A percentile compares a stretch with the other conserved stretches of the same genome.
Conservation (phyloP, 2,329 filamentous ascomycete species). For the Pleomassaria siparia region DNA sequence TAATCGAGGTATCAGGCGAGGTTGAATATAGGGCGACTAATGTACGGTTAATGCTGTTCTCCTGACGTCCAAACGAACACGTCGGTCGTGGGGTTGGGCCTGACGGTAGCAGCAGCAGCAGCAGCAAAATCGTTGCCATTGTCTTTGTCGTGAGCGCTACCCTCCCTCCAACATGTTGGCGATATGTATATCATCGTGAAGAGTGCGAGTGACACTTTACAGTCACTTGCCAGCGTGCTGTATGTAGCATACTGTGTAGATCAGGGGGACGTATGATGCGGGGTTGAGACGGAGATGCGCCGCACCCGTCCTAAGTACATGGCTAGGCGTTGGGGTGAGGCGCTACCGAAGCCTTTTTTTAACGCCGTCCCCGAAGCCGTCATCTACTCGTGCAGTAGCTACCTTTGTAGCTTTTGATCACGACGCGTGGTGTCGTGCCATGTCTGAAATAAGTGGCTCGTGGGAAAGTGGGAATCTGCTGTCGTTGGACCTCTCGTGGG, state of each 20-base stretch:
- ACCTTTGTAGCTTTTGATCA: no score
- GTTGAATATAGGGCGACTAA: not conserved
- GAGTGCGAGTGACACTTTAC: conserved; percentile 1
- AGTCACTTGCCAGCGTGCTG: conserved; percentile 1
- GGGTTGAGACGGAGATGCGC: not conserved
- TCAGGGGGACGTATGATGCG: not conserved
- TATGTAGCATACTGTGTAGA: no score
- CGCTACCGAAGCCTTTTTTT: not conserved
- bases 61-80: conserved; percentile 1
- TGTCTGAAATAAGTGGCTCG: not conserved
- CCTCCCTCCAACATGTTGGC: not conserved
- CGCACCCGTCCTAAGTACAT: not conserved
- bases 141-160: not conserved
- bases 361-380: not conserved
- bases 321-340: no score
- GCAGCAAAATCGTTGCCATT: conserved; percentile 4
- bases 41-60: not conserved
- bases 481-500: not conserved
- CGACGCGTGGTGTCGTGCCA: not conserved
- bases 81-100: not conserved
- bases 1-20: conserved; percentile 1
- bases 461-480: not conserved
- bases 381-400: not conserved
- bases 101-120: not conserved
- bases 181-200: not conserved